phyloP scores from a whole-genome alignment of 1,139 yeast species.

The Saccharomyces hybrid region DNA sequence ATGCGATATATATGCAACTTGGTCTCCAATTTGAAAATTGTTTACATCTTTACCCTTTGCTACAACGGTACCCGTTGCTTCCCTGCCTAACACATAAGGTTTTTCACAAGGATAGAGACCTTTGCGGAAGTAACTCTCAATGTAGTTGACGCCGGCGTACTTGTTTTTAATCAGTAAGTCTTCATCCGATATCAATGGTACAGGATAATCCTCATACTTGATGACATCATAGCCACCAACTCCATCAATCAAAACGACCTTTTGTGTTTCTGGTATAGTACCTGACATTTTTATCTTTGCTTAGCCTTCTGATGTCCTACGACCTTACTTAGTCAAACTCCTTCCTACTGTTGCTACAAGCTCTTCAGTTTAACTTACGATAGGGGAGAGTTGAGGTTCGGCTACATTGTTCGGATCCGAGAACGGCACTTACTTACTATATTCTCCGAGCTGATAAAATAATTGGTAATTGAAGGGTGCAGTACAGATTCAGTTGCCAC shows the following conservation, averaged over 20 bases:
- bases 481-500: neutral
- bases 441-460: neutral
- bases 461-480: neutral
- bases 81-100: constrained; percentile 73
- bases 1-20: constrained; percentile 49
- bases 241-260: constrained; percentile 49
- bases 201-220: constrained; percentile 45
- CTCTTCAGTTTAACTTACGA: neutral
- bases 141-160: constrained; percentile 73
- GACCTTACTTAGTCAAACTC: too few species aligned
- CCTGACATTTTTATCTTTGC: neutral
- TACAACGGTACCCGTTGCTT: constrained; percentile 71
- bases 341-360: neutral
- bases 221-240: constrained; percentile 50
- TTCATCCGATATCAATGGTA: constrained; percentile 47
- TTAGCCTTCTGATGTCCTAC: neutral
- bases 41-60: constrained; percentile 57
- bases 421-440: neutral
- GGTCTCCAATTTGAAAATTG: constrained; percentile 59
- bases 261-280: constrained; percentile 48
- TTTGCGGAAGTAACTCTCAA: constrained; percentile 72
- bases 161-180: constrained; percentile 65
- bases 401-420: neutral
- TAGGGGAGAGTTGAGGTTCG: neutral
- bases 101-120: constrained; percentile 57